Conservation (phyloP, 2,329 filamentous ascomycete species). For the Aspergillus aculeatus region DNA sequence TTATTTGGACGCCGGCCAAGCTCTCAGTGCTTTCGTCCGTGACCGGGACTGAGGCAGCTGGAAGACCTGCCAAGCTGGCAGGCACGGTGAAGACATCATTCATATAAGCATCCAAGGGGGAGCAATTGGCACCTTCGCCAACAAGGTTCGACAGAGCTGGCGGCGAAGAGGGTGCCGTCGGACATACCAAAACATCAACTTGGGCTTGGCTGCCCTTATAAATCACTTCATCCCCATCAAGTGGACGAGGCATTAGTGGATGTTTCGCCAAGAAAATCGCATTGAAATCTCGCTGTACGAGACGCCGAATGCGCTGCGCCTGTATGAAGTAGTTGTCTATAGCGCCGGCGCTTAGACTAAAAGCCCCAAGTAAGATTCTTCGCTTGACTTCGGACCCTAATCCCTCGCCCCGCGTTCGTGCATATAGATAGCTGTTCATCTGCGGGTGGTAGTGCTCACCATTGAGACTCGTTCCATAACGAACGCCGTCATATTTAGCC, state of each 20-base stretch:
- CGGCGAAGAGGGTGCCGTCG: conserved; percentile 77
- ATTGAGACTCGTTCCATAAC: conserved; percentile 68
- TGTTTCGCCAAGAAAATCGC: conserved; percentile 69
- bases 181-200: conserved; percentile 84
- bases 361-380: conserved; percentile 84
- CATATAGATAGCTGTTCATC: conserved; percentile 62
- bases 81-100: conserved; percentile 97
- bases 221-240: conserved; percentile 5
- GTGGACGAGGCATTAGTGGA: conserved; percentile 51
- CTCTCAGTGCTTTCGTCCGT: conserved; percentile 30
- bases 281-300: conserved; percentile 87
- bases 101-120: conserved; percentile 73
- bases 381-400: conserved; percentile 85
- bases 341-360: conserved; percentile 82
- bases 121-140: conserved; percentile 20
- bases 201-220: conserved; percentile 9
- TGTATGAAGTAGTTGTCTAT: conserved; percentile 97
- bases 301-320: conserved; percentile 79
- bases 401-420: conserved; percentile 67
- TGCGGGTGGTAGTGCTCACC: conserved; percentile 54
- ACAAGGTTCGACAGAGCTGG: conserved; percentile 62
- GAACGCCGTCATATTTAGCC: conserved; percentile 94
- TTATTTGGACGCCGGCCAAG: conserved; percentile 45
- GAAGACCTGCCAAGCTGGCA: conserved; percentile 85
- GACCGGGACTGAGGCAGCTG: conserved; percentile 80